phyloP scores from a whole-genome alignment of 169 alveolate genomes.

The Plasmodium fragile region DNA sequence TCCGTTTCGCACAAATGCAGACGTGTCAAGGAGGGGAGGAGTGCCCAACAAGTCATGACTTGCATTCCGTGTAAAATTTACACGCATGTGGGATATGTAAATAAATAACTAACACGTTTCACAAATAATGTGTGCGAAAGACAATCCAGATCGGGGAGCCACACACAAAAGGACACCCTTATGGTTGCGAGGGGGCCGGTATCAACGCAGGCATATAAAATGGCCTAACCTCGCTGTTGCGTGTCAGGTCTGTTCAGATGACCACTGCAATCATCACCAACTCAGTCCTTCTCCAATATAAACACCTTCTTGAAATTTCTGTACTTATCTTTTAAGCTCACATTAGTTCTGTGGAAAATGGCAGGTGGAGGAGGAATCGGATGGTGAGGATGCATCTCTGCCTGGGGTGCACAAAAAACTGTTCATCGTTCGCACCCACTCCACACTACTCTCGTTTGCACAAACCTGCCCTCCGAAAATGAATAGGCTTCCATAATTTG shows the following conservation, averaged over 20 bases:
- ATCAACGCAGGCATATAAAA: not conserved
- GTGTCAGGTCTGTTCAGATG: not conserved
- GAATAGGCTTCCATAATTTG: slow-evolving; percentile 25
- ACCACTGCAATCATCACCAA: not conserved
- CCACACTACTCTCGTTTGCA: not conserved
- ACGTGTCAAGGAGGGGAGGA: not conserved
- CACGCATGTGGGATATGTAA: not conserved
- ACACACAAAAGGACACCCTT: too few species aligned
- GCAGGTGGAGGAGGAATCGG: not conserved
- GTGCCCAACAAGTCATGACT: not conserved
- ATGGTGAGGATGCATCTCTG: not conserved
- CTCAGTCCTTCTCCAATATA: slow-evolving; percentile 28
- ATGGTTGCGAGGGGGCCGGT: not conserved
- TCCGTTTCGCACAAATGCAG: not conserved
- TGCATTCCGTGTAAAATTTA: not conserved
- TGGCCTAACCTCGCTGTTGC: not conserved
- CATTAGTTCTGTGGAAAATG: slow-evolving; percentile 1
- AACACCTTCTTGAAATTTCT: slow-evolving; percentile 47
- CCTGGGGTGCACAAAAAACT: not conserved
- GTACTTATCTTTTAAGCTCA: slow-evolving; percentile 41
- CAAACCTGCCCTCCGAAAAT: slow-evolving; percentile 32
- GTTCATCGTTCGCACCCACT: not conserved
- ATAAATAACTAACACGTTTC: not conserved
- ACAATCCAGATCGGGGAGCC: not conserved
- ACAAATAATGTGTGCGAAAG: not conserved